Percentiles rank a stretch among this genome's conserved stretches.
Evolutionary conservation across 2,329 filamentous ascomycete species (phyloP).

Genomic region (Proliferodiscus dingleyae): DNA sequence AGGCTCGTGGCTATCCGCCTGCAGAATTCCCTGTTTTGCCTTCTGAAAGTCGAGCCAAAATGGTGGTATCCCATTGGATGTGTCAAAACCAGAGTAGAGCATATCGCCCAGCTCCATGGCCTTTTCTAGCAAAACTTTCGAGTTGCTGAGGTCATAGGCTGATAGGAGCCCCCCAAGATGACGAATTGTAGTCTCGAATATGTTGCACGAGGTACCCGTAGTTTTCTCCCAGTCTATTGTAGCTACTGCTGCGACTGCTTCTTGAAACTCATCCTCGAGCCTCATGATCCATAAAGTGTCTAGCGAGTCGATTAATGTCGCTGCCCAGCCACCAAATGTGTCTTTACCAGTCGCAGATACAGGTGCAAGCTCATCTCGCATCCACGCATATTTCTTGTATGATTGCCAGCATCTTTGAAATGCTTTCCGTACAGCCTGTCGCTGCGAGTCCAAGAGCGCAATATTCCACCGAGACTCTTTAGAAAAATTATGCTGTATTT

Average conservation of each 20-base stretch:
- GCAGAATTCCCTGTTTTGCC: constrained; percentile 41
- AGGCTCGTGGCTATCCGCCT: constrained; percentile 47
- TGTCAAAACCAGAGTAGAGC: constrained; percentile 39
- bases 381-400: constrained; percentile 75
- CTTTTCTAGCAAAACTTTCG: constrained; percentile 24
- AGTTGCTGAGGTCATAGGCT: constrained; percentile 31
- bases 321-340: constrained; percentile 88
- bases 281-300: constrained; percentile 86
- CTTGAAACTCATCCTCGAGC: constrained; percentile 67
- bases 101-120: constrained; percentile 30
- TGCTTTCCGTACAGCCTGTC: constrained; percentile 6
- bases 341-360: constrained; percentile 61
- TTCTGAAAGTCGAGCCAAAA: not conserved
- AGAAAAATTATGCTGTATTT: constrained; percentile 20
- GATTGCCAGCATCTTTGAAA: constrained; percentile 58
- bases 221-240: constrained; percentile 43
- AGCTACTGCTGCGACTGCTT: constrained; percentile 53
- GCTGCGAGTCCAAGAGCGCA: constrained; percentile 10
- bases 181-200: constrained; percentile 37
- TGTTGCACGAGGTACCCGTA: constrained; percentile 22
- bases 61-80: constrained; percentile 1
- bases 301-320: constrained; percentile 73
- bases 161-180: constrained; percentile 35
- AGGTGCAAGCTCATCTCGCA: constrained; percentile 77
- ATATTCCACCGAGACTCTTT: constrained; percentile 10